Base-by-base conservation (phyloP, 2,329 filamentous ascomycete species). In the Fusarium musae region DNA sequence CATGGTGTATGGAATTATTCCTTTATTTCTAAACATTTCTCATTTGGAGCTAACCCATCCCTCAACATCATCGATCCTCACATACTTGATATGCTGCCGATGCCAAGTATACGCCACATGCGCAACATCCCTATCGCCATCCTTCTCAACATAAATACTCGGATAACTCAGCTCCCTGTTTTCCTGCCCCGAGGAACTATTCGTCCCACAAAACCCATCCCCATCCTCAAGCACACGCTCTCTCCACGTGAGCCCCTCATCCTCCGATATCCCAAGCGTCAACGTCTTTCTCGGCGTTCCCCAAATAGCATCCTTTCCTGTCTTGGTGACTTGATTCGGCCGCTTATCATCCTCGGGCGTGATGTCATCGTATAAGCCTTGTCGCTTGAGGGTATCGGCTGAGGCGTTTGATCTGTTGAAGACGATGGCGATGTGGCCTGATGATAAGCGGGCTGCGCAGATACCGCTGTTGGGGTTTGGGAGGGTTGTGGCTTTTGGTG, bases 131-230 rank as follows among this genome's bases (percentile, higher is more conserved):
- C 30, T 28, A 2, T 23, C 28, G 1, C 19, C 62, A 5, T 9
- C 72, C 5, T 69, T 65, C 12, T 83, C 74, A 2, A 79, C 69
- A 11, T 71, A 65, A 37, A 85, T 84, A 67, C 83, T 85, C 0
- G 83, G 84, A 58, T 86, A 85, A 30, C 83, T 84, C 39, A 85
- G 50, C 63, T 85, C 84, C 12, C 83, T 73, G 32, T 85, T 86
- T 6, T 81, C 78, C 47, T 83, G 82, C 2, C 83, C 78, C 15
- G 78, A 77, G 1, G 82, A 84, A 58, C 85, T 84, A 64, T 85
- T 86, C 0, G 84, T 86, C 77, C 85, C 80, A 56, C 84, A 85
- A 32, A 82, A 85, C 0, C 84, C 84, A 69, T 85, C 83, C 0
- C 84, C 84, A 6, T 84, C 83, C 47, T 85, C 83, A 2, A 85